phyloP scores from a whole-genome alignment of 164 flowering plant species.

The Amborella trichopoda region DNA sequence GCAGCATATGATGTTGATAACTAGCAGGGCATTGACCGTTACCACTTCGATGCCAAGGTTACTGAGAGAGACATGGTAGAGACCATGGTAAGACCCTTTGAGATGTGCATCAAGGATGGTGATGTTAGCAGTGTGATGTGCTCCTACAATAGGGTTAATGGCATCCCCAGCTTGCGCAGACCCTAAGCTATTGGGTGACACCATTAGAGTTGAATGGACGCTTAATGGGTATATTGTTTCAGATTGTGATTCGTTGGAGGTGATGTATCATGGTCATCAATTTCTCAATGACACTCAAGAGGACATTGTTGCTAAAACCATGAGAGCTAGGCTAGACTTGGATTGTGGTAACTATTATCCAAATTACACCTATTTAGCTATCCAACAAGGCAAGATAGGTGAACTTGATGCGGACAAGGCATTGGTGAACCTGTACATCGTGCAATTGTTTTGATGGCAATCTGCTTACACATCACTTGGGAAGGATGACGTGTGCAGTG shows the following conservation, averaged over 20 bases:
- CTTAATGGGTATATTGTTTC: conserved; percentile 2
- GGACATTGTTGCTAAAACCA: not conserved
- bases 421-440: conserved; percentile 41
- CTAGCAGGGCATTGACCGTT: conserved; percentile 10
- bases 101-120: conserved; percentile 4
- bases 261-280: not conserved
- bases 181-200: not conserved
- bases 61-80: conserved; percentile 3
- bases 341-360: conserved; percentile 85
- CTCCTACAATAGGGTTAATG: conserved; percentile 1
- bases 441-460: conserved; percentile 90
- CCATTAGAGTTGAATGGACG: conserved; percentile 2
- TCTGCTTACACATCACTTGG: conserved; percentile 44
- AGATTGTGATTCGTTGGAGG: no score
- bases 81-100: conserved; percentile 3
- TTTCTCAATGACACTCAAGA: not conserved
- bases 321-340: conserved; percentile 93
- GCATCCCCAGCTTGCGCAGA: conserved; percentile 4
- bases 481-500: conserved; percentile 46
- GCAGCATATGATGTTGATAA: conserved; percentile 16
- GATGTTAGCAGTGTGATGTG: conserved; percentile 7
- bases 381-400: conserved; percentile 28
- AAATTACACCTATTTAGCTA: conserved; percentile 49
- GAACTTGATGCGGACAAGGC: conserved; percentile 51
- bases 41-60: conserved; percentile 13